Evolutionary conservation across 257 asterid species (phyloP).

Genomic region (Mitragyna speciosa): DNA sequence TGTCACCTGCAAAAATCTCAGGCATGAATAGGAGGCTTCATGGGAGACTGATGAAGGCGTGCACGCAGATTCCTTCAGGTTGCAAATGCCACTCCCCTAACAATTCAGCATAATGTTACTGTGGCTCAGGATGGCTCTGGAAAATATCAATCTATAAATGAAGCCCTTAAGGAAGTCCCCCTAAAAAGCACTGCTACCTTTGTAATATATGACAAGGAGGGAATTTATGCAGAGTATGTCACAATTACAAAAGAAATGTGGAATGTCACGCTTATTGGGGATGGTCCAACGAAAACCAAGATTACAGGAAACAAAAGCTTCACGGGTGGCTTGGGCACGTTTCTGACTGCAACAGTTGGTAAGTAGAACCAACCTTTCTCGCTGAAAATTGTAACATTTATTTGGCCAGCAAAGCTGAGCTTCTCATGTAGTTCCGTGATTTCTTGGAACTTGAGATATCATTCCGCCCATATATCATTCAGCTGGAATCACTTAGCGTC

Average conservation of each 20-base stretch:
- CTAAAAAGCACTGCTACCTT: constrained; percentile 27
- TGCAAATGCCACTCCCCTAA: constrained; percentile 14
- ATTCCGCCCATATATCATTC: neutral
- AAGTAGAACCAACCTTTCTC: neutral
- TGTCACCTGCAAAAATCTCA: constrained; percentile 32
- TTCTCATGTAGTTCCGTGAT: neutral
- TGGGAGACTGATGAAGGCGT: constrained; percentile 23
- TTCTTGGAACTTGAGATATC: neutral
- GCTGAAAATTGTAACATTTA: neutral
- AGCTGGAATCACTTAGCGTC: neutral
- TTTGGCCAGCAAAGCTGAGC: neutral
- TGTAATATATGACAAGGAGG: constrained; percentile 56
- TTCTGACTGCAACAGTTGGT: constrained; percentile 49
- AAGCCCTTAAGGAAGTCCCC: constrained; percentile 43
- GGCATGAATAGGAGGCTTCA: constrained; percentile 33
- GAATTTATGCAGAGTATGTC: constrained; percentile 51
- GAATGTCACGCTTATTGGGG: constrained; percentile 57
- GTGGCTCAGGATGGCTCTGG: constrained; percentile 80
- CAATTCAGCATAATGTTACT: constrained; percentile 33
- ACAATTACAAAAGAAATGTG: constrained; percentile 35
- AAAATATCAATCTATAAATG: constrained; percentile 42
- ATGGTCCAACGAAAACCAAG: constrained; percentile 56
- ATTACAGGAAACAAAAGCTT: constrained; percentile 47
- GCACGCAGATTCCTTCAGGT: constrained; percentile 36
- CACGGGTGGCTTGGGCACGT: constrained; percentile 41